Evolutionary conservation across 2,329 filamentous ascomycete species (phyloP).

Genomic region (Hymenoscyphus fructigenus): DNA sequence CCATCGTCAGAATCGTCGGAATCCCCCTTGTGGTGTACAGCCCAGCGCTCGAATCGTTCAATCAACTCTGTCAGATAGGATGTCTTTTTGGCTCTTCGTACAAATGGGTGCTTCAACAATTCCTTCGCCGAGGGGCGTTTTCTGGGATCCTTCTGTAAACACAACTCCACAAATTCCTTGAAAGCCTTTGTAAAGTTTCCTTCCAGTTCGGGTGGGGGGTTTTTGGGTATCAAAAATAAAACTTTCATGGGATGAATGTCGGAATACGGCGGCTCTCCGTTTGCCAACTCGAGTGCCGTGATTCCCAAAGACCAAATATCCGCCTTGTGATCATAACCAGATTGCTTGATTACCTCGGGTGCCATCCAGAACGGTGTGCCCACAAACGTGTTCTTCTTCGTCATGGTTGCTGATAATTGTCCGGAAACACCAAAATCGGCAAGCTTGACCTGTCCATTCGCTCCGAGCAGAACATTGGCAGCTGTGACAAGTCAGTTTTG

Average conservation of each 20-base stretch:
- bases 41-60: constrained; percentile 85
- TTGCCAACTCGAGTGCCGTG: constrained; percentile 86
- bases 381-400: constrained; percentile 98
- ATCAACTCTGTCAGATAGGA: constrained; percentile 97
- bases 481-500: constrained; percentile 50
- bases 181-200: constrained; percentile 80
- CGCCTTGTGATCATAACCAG: constrained; percentile 95
- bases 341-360: constrained; percentile 97
- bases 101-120: constrained; percentile 84
- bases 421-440: constrained; percentile 97
- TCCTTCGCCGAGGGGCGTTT: constrained; percentile 86
- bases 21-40: constrained; percentile 73
- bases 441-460: constrained; percentile 93
- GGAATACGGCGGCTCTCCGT: constrained; percentile 89
- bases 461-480: constrained; percentile 85
- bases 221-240: constrained; percentile 93
- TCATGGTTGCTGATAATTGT: constrained; percentile 96
- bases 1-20: constrained; percentile 62
- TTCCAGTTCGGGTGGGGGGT: constrained; percentile 77
- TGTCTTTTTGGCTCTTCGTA: constrained; percentile 88
- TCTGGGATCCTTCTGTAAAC: constrained; percentile 83
- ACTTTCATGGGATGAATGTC: constrained; percentile 99
- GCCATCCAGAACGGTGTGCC: constrained; percentile 99
- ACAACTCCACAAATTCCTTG: constrained; percentile 82
- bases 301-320: constrained; percentile 98